Evolutionary conservation across 257 asterid species (phyloP).

Genomic region (Petunia axillaris): DNA sequence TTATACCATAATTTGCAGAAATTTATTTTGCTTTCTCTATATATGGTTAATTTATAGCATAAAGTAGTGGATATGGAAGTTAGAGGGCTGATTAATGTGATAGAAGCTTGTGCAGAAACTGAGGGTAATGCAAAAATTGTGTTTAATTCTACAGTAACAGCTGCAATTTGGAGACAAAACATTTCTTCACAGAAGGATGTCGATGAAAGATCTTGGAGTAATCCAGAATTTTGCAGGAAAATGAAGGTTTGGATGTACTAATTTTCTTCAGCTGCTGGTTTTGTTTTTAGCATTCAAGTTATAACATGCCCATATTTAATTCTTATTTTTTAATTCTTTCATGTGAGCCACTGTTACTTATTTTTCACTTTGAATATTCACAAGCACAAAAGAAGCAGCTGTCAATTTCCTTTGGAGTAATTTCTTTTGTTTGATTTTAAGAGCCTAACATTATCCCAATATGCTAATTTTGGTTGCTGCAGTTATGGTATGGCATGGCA

Average conservation of each 20-base stretch:
- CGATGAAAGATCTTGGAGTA: slow-evolving; percentile 54
- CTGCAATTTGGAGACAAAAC: slow-evolving; percentile 49
- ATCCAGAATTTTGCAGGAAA: slow-evolving; percentile 42
- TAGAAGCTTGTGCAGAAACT: slow-evolving; percentile 53
- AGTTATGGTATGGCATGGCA: slow-evolving; percentile 55
- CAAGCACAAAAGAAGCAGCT: too few species aligned
- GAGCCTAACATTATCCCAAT: too few species aligned
- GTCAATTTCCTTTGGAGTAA: too few species aligned
- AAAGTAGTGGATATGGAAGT: slow-evolving; percentile 44
- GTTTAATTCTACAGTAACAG: slow-evolving; percentile 47
- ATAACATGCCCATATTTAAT: too few species aligned
- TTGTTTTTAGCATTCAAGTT: too few species aligned
- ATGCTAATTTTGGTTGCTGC: background rate
- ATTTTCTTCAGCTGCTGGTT: too few species aligned
- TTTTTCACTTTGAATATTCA: too few species aligned
- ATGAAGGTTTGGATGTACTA: slow-evolving; percentile 32
- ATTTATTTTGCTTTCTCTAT: too few species aligned
- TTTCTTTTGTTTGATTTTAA: too few species aligned
- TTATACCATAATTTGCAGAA: too few species aligned
- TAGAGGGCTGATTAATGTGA: slow-evolving; percentile 46
- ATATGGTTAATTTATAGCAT: slow-evolving; percentile 29
- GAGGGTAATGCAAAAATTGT: slow-evolving; percentile 41
- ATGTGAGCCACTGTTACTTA: too few species aligned
- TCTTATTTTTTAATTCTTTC: too few species aligned
- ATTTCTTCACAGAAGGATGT: slow-evolving; percentile 42